Evolutionary conservation across 2,329 filamentous ascomycete species (phyloP), one percentile per base, ranked within the genome.

Genomic region (Sporothrix euskadiensis): DNA sequence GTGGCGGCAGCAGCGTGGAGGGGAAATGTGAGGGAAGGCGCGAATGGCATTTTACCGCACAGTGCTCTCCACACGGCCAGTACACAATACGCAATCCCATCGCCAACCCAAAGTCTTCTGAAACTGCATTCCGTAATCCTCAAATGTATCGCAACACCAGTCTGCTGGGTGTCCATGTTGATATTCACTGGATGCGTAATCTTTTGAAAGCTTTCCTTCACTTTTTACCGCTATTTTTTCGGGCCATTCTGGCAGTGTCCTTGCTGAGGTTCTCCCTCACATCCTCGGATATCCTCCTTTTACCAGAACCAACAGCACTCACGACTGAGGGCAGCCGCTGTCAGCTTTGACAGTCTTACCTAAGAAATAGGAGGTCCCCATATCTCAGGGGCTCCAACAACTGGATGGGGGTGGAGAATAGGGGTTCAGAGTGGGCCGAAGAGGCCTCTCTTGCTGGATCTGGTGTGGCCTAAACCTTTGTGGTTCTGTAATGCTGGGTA

Each of bases 361-460:
- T 10, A 5, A 10, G 30, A n/a, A 68, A 52, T 52, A 66, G 41
- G 65, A 68, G 63, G 63, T 68, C 65, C 41, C 41, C 63, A 52
- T 52, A 19, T 68, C 61, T 66, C 65, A 68, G 65, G 63, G 65
- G 44, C 26, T 68, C 44, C 44, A 52, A 52, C 44, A 52, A n/a
- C n/a, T 6, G 35, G 19, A 44, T 61, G 39, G 56, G 56, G 56
- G 56, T 19, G 6, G 22, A 49, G 44, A 52, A 68, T 68, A 68
- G 65, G 63, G 65, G 65, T 7, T 68, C 9, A 30, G 61, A n/a
- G 65, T 66, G 61, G 61, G 41, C 61, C 61, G 30, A 22, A 66
- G 0, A 22, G 61, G 39, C 61, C 39, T 47, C n/a, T 44, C 35
- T 30, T 44, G n/a, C n/a, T 66, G n/a, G 22, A 16, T 44, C 22